Percentiles rank a stretch among this genome's conserved stretches.
Evolutionary conservation across 495 filamentous ascomycete species (phyloP).

Genomic region (Aspergillus sparsus): DNA sequence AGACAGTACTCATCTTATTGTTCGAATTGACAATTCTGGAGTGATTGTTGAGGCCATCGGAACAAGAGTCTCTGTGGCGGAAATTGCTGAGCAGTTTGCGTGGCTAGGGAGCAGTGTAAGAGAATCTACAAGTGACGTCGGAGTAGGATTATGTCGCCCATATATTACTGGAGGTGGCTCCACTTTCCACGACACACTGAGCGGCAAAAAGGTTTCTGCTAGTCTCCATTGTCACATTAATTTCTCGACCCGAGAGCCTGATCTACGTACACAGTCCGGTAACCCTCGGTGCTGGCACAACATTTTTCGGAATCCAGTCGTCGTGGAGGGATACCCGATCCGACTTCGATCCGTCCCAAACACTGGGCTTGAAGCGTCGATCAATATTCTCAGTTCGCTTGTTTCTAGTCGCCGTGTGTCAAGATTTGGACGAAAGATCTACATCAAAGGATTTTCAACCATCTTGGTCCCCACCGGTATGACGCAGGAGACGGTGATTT

Average conservation of each 20-base stretch:
- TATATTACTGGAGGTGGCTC: not conserved
- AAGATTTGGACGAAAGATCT: not conserved
- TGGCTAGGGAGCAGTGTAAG: not conserved
- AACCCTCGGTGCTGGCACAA: not conserved
- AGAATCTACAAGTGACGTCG: not conserved
- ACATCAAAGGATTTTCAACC: conserved; percentile 6
- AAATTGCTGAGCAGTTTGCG: conserved; percentile 1
- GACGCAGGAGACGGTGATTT: not conserved
- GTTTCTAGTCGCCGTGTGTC: not conserved
- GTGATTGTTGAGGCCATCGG: not conserved
- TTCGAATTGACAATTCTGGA: not conserved
- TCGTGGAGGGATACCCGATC: conserved; percentile 5
- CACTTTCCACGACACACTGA: not conserved
- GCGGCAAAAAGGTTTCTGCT: not conserved
- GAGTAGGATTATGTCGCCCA: not conserved
- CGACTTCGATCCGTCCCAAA: not conserved
- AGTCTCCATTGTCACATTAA: not conserved
- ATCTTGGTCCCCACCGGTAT: not conserved
- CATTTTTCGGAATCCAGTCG: not conserved
- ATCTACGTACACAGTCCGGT: not conserved
- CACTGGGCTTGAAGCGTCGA: not conserved
- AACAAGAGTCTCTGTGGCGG: conserved; percentile 2
- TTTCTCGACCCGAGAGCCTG: not conserved
- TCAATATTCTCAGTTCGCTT: not conserved
- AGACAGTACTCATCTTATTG: not conserved